Conservation (phyloP, 2,329 filamentous ascomycete species). For the Metarhizium rileyi region DNA sequence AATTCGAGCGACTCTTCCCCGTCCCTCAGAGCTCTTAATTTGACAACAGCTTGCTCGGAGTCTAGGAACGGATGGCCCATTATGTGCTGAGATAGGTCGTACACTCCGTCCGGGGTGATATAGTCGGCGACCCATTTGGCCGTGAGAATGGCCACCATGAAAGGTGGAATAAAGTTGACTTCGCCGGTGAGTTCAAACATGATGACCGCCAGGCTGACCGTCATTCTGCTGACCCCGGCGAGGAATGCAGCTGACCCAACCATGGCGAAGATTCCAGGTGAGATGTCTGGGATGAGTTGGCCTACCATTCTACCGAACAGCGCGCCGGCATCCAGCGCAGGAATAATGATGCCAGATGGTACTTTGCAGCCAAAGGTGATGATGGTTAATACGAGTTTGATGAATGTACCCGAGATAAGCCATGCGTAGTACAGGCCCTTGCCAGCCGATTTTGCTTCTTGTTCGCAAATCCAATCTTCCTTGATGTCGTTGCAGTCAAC, state of each 20-base stretch:
- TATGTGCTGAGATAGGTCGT: constrained; percentile 49
- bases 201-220: constrained; percentile 47
- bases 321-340: constrained; percentile 46
- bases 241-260: constrained; percentile 49
- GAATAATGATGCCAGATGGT: constrained; percentile 51
- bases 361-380: constrained; percentile 52
- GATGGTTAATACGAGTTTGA: constrained; percentile 45
- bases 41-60: constrained; percentile 33
- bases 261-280: constrained; percentile 51
- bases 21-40: constrained; percentile 23
- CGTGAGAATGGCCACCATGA: constrained; percentile 50
- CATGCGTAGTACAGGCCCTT: constrained; percentile 35
- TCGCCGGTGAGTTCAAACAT: constrained; percentile 54
- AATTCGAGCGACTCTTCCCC: constrained; percentile 24
- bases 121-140: constrained; percentile 50
- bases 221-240: constrained; percentile 49
- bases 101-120: constrained; percentile 42
- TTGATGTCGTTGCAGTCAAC: constrained; percentile 38
- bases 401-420: constrained; percentile 41
- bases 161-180: constrained; percentile 45
- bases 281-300: constrained; percentile 29
- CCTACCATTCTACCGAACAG: constrained; percentile 46
- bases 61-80: constrained; percentile 51
- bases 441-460: constrained; percentile 29
- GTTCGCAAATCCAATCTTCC: constrained; percentile 38